Percentiles rank a stretch among this genome's conserved stretches.
Conservation (phyloP, 2,329 filamentous ascomycete genomes). For the Xylariales sp. region DNA sequence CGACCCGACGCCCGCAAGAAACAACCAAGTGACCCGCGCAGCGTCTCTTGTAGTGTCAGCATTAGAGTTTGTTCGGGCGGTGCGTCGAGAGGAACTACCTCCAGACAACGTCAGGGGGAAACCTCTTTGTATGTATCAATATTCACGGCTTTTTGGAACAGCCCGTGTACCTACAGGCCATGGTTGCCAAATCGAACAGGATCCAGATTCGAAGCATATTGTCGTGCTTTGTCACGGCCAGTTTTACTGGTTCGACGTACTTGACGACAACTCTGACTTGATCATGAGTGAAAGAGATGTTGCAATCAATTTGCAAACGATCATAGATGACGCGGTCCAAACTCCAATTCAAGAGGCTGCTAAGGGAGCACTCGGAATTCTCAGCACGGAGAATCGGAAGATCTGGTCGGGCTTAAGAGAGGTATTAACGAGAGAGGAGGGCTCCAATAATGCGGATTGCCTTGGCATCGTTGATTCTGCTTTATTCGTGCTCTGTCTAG, state of each 20-base stretch:
- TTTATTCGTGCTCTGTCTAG: conserved; percentile 90
- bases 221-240: conserved; percentile 95
- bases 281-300: conserved; percentile 98
- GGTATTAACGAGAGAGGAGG: conserved; percentile 84
- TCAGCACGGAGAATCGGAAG: conserved; percentile 96
- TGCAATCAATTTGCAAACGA: conserved; percentile 88
- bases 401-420: conserved; percentile 94
- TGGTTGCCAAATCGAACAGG: conserved; percentile 95
- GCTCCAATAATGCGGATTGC: conserved; percentile 95
- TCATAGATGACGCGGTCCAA: conserved; percentile 89
- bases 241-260: conserved; percentile 98
- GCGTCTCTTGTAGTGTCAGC: conserved; percentile 92
- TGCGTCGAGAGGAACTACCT: conserved; percentile 90
- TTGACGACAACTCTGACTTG: conserved; percentile 92
- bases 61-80: conserved; percentile 90
- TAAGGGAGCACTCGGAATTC: conserved; percentile 91
- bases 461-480: conserved; percentile 96
- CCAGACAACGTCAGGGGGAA: conserved; percentile 86
- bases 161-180: conserved; percentile 93
- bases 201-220: conserved; percentile 91
- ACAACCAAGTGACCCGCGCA: conserved; percentile 95
- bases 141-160: conserved; percentile 93
- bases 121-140: conserved; percentile 98
- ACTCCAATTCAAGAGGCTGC: conserved; percentile 93
- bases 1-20: conserved; percentile 94